Evolutionary conservation across 139 green algal genomes (phyloP).

Genomic region (Chlamydomonas sp.): DNA sequence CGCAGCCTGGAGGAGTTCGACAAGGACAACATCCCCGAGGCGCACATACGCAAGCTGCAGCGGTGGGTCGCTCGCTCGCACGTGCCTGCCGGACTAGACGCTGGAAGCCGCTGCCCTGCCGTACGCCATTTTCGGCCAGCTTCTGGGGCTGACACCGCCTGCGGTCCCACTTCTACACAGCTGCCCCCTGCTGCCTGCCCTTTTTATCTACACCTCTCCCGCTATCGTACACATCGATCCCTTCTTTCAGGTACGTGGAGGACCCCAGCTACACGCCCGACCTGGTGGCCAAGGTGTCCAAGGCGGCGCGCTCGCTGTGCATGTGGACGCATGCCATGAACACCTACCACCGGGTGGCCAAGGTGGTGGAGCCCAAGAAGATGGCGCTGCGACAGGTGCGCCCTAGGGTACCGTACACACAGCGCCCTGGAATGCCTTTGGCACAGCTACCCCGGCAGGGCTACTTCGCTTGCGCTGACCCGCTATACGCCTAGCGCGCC

Average conservation of each 20-base stretch:
- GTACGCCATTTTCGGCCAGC: too few species aligned
- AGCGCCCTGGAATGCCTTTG: background rate
- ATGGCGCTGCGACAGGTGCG: conserved; percentile 57
- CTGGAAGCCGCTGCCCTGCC: background rate
- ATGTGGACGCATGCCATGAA: conserved; percentile 91
- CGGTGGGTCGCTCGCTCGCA: conserved; percentile 23
- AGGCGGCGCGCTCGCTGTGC: conserved; percentile 83
- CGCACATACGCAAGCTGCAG: conserved; percentile 68
- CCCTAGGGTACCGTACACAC: too few species aligned
- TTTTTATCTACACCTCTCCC: too few species aligned
- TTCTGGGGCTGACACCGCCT: too few species aligned
- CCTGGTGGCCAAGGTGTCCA: conserved; percentile 77
- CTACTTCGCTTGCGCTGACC: too few species aligned
- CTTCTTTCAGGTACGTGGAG: conserved; percentile 72
- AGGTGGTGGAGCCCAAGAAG: conserved; percentile 83
- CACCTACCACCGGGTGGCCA: conserved; percentile 75
- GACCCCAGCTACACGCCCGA: conserved; percentile 73
- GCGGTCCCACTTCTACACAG: too few species aligned
- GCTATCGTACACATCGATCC: too few species aligned
- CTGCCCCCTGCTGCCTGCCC: too few species aligned
- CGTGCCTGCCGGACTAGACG: too few species aligned
- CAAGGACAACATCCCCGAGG: conserved; percentile 84
- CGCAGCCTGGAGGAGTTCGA: conserved; percentile 83
- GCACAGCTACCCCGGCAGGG: too few species aligned
- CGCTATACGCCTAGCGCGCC: too few species aligned